phyloP scores from a whole-genome alignment of 306 rosid species.

The Senna tora region DNA sequence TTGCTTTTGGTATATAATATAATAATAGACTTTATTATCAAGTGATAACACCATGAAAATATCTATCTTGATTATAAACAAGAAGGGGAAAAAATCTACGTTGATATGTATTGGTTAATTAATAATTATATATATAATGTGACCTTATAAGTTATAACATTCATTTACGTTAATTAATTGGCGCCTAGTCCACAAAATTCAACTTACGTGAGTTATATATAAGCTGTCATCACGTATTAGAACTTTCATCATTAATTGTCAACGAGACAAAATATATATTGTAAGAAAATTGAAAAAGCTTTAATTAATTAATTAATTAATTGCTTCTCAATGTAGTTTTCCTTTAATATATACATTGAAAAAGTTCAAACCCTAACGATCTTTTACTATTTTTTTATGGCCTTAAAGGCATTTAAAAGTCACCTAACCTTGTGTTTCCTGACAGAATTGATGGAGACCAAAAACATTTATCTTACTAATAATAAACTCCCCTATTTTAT shows the following conservation, averaged over 20 bases:
- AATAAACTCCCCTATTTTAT: background rate
- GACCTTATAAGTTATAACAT: no score
- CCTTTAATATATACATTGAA: background rate
- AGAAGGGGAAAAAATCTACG: no score
- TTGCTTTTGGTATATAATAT: no score
- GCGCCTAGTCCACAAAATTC: background rate
- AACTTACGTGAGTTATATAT: background rate
- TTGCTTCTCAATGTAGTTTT: background rate
- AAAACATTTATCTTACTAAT: no score
- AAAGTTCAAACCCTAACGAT: background rate
- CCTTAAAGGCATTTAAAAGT: background rate
- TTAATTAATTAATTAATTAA: background rate
- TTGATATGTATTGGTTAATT: no score
- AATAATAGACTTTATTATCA: no score
- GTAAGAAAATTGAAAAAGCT: background rate
- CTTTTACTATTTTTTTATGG: background rate
- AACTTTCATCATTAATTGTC: background rate
- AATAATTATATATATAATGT: no score
- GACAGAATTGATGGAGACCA: background rate
- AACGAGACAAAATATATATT: background rate
- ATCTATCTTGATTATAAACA: no score
- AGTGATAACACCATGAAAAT: no score
- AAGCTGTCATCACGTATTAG: background rate
- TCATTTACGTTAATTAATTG: background rate
- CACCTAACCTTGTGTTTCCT: no score